phyloP scores from a whole-genome alignment of 2,329 filamentous ascomycete genomes.

The Colletotrichum eremochloae region DNA sequence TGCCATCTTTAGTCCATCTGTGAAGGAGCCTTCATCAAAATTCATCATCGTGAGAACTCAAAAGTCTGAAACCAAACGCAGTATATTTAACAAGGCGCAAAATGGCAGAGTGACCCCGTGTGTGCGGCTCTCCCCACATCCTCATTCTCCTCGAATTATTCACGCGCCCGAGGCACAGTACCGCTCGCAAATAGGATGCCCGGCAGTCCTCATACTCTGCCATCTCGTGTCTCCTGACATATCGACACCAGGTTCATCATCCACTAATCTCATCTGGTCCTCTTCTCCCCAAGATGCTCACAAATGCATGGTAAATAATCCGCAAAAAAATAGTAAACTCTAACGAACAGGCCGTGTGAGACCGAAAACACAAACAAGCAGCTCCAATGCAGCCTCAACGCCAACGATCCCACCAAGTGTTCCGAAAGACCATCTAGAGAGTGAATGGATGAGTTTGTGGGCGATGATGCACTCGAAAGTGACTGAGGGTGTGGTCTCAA shows the following conservation, averaged over 20 bases:
- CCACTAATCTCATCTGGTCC: constrained; percentile 24
- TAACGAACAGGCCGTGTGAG: constrained; percentile 21
- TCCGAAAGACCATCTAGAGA: constrained; percentile 7
- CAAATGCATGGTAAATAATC: constrained; percentile 33
- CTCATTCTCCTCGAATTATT: constrained; percentile 27
- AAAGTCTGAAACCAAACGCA: constrained; percentile 26
- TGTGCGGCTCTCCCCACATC: constrained; percentile 23
- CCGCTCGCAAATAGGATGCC: constrained; percentile 7
- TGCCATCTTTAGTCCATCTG: not conserved
- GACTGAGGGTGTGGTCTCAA: constrained; percentile 3
- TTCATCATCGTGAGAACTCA: not conserved
- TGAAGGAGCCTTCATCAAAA: not conserved
- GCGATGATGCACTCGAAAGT: not conserved
- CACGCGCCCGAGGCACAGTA: constrained; percentile 10
- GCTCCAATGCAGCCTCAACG: constrained; percentile 41
- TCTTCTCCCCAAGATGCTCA: constrained; percentile 27
- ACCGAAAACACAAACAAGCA: constrained; percentile 22
- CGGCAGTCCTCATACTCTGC: constrained; percentile 20
- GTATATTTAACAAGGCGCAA: constrained; percentile 38
- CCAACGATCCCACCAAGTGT: constrained; percentile 17
- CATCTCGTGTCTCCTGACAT: constrained; percentile 27
- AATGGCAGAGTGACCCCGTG: constrained; percentile 25
- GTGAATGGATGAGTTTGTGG: not conserved
- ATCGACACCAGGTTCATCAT: constrained; percentile 17
- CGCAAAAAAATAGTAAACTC: constrained; percentile 26